phyloP scores from a whole-genome alignment of 257 asterid species.

The Solanum clarkiae region DNA sequence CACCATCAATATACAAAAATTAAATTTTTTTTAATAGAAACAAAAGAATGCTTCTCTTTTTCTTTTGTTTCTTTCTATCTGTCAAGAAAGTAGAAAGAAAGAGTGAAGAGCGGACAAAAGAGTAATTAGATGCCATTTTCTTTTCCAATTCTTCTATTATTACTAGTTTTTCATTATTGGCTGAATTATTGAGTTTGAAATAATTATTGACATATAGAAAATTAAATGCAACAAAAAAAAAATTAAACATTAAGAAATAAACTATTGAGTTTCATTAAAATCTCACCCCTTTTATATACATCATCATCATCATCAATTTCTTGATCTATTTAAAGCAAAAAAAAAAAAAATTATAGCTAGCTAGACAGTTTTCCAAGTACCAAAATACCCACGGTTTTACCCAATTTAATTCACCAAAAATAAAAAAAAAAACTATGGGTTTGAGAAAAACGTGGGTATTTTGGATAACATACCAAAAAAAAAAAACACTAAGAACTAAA shows the following conservation, averaged over 20 bases:
- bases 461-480: conserved; percentile 18
- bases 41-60: background rate
- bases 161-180: background rate
- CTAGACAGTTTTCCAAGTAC: conserved; percentile 13
- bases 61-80: background rate
- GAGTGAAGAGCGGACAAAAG: background rate
- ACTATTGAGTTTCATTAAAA: background rate
- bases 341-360: background rate
- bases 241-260: background rate
- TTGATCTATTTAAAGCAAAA: conserved; percentile 6
- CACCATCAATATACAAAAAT: background rate
- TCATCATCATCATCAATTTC: conserved; percentile 1
- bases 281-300: conserved; percentile 16
- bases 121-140: background rate
- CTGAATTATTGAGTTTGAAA: background rate
- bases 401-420: conserved; percentile 3
- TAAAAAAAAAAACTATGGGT: background rate
- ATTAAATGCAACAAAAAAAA: background rate
- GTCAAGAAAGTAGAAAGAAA: background rate
- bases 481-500: background rate
- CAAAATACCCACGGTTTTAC: conserved; percentile 86
- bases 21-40: background rate
- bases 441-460: conserved; percentile 64
- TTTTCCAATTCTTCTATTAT: background rate
- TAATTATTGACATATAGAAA: background rate